Evolutionary conservation across 2,329 filamentous ascomycete species (phyloP).

Genomic region (Ascochyta viciae-villosae): DNA sequence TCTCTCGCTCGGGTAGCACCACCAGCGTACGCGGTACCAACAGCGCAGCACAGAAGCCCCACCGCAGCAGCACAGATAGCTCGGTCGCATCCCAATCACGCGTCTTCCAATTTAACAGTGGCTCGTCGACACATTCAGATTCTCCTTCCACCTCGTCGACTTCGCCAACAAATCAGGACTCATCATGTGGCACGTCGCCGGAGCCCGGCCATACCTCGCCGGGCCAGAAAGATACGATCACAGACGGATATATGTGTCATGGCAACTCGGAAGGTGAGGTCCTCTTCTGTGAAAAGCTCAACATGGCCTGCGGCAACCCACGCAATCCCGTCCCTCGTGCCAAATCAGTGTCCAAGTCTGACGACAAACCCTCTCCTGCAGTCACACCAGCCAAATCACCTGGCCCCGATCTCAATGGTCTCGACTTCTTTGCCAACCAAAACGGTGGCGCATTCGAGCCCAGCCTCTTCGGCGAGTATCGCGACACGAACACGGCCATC

Average conservation of each 20-base stretch:
- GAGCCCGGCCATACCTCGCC: slow-evolving; percentile 78
- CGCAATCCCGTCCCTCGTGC: slow-evolving; percentile 61
- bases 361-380: slow-evolving; percentile 49
- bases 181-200: slow-evolving; percentile 77
- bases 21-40: slow-evolving; percentile 35
- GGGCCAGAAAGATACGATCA: slow-evolving; percentile 67
- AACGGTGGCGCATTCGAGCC: slow-evolving; percentile 90
- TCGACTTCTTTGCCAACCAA: slow-evolving; percentile 80
- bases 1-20: slow-evolving; percentile 44
- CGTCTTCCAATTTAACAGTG: slow-evolving; percentile 60
- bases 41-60: slow-evolving; percentile 21
- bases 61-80: slow-evolving; percentile 51
- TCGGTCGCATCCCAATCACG: slow-evolving; percentile 52
- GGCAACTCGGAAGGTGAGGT: slow-evolving; percentile 59
- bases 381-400: slow-evolving; percentile 44
- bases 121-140: slow-evolving; percentile 54
- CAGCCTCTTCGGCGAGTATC: slow-evolving; percentile 88
- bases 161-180: slow-evolving; percentile 59
- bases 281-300: slow-evolving; percentile 63
- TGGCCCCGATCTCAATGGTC: slow-evolving; percentile 54
- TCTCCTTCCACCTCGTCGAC: slow-evolving; percentile 61
- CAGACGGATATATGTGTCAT: slow-evolving; percentile 55
- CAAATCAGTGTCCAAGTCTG: slow-evolving; percentile 49
- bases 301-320: slow-evolving; percentile 62
- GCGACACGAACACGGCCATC: slow-evolving; percentile 85